Evolutionary conservation across 805 yeast genomes (phyloP), one percentile per base, ranked within the genome.

Genomic region (Blastobotrys attinorum): DNA sequence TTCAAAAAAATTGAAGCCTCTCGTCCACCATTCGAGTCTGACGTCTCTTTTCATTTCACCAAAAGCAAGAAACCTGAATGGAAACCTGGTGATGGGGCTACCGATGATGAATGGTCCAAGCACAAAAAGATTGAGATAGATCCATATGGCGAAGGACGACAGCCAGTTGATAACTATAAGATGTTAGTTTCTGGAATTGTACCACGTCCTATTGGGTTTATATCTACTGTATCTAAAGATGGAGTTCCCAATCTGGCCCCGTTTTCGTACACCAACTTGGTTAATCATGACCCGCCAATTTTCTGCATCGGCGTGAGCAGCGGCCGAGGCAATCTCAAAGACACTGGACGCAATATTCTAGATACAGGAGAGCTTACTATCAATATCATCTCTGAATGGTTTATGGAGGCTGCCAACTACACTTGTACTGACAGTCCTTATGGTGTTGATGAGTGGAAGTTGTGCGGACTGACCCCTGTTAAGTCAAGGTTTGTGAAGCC

Each of bases 161-260:
- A 48, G 5, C 63, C 71, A 4, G 56, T 58, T 3, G 66, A 64
- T 39, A 76, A 77, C 59, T 79, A 79, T 60, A 68, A 65, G 47
- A 58, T 74, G 23, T 60, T 79, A 22, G 67, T 67, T n/a, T 64
- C 76, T 10, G 80, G 75, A 1, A 53, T 79, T 15, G 64, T 69
- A 1, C 85, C 85, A 2, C 66, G 85, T 45, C 83, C 83, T 5
- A 68, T 79, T 51, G 84, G 76, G 3, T 71, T 79, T 45, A 59
- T 79, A 2, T 71, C 82, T 3, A 69, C 81, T 0, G 53, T 73
- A 1, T 57, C 65, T 22, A 47, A 50, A 4, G 63, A 65, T 8
- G 81, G 82, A 1, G 52, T 50, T 1, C 51, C 52, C 23, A 79
- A 79, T 53, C 57, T 79, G 32, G 75, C 84, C 1, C 84, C 84